A percentile compares a stretch with the other conserved stretches of the same genome.
Evolutionary conservation across 345 rosid species (phyloP).

Genomic region (Arabis hirsuta): DNA sequence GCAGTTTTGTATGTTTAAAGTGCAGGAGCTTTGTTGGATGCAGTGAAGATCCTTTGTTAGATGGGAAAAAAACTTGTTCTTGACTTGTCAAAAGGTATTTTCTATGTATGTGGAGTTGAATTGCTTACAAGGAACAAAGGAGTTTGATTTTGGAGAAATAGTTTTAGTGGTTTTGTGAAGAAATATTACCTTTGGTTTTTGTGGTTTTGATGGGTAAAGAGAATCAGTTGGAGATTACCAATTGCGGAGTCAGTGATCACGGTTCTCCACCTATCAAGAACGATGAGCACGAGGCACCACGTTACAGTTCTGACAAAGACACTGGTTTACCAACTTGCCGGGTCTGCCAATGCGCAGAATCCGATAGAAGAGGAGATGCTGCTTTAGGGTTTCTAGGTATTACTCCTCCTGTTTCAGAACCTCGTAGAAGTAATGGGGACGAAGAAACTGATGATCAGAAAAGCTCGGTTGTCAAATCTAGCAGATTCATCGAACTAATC

Average conservation of each 20-base stretch:
- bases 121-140: background rate
- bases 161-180: slow-evolving; percentile 20
- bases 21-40: slow-evolving; percentile 35
- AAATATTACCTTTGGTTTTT: slow-evolving; percentile 18
- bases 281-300: slow-evolving; percentile 46
- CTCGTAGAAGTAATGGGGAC: slow-evolving; percentile 43
- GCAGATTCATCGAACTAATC: slow-evolving; percentile 61
- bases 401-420: slow-evolving; percentile 54
- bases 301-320: slow-evolving; percentile 73
- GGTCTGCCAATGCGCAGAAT: slow-evolving; percentile 92
- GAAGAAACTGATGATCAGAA: slow-evolving; percentile 36
- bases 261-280: slow-evolving; percentile 41
- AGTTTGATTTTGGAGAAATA: slow-evolving; percentile 18
- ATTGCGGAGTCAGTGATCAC: slow-evolving; percentile 42
- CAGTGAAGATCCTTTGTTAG: slow-evolving; percentile 6
- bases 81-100: slow-evolving; percentile 15
- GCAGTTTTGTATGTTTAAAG: slow-evolving; percentile 5
- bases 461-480: slow-evolving; percentile 39
- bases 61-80: slow-evolving; percentile 13
- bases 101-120: slow-evolving; percentile 21
- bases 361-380: slow-evolving; percentile 83
- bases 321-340: slow-evolving; percentile 73
- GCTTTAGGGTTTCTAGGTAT: slow-evolving; percentile 85
- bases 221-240: slow-evolving; percentile 33
- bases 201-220: slow-evolving; percentile 43